Percentiles rank a stretch among this genome's conserved stretches.
Evolutionary conservation across 1,284 basidiomycete genomes (phyloP).

Genomic region (Ceratobasidium sp.): DNA sequence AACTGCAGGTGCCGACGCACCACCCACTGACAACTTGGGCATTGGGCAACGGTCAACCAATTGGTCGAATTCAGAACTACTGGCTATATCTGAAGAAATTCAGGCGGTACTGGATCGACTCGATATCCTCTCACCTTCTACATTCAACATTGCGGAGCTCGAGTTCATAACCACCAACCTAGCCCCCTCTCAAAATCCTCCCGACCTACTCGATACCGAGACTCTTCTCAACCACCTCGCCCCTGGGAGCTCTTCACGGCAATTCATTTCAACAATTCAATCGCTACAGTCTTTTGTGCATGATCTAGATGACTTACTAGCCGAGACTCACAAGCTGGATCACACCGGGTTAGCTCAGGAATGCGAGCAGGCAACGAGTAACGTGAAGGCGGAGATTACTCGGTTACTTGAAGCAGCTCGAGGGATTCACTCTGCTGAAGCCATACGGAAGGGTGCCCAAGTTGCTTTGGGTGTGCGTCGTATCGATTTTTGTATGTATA

Average conservation of each 20-base stretch:
- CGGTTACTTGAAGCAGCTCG: neutral
- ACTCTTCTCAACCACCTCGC: neutral
- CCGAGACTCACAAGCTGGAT: neutral
- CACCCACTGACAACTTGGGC: too few species aligned
- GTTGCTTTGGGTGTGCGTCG: neutral
- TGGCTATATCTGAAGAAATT: neutral
- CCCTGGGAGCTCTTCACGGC: neutral
- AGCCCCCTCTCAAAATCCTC: neutral
- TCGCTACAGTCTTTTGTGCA: neutral
- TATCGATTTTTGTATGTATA: neutral
- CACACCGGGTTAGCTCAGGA: neutral
- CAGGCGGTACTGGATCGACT: neutral
- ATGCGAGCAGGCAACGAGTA: neutral
- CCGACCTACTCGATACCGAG: neutral
- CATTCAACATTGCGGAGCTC: neutral
- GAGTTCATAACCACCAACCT: neutral
- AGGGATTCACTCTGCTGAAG: neutral
- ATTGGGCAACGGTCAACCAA: neutral
- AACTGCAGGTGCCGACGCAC: too few species aligned
- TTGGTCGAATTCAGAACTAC: neutral
- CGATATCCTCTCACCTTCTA: neutral
- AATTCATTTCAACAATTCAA: neutral
- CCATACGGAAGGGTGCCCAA: neutral
- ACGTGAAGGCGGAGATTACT: neutral
- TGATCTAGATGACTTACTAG: slow-evolving; percentile 2